These are phyloP conservation scores for Paecilomyces niveus DNA, from an alignment of 2,329 filamentous ascomycete species.

Conservation along the genomic window DNA sequence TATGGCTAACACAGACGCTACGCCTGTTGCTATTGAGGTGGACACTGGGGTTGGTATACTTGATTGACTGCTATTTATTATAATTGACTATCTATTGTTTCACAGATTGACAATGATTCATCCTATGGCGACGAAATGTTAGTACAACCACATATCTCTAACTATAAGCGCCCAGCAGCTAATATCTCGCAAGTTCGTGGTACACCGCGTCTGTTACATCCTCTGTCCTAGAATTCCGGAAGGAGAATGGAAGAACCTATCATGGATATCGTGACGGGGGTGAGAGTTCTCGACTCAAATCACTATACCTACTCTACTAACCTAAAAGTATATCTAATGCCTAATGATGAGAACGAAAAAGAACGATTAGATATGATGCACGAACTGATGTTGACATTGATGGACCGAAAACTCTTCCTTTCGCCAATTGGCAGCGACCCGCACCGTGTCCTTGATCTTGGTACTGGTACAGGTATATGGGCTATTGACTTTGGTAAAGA, in stretches of 20 bases:
- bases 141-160: too few species aligned
- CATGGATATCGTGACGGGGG: constrained; percentile 18
- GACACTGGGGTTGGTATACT: too few species aligned
- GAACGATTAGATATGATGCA: constrained; percentile 4
- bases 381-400: not conserved
- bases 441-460: constrained; percentile 3
- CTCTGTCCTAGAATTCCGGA: constrained; percentile 9
- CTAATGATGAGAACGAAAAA: constrained; percentile 1
- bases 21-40: too few species aligned
- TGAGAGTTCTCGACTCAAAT: not conserved
- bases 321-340: constrained; percentile 5
- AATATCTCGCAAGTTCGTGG: not conserved
- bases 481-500: constrained; percentile 2
- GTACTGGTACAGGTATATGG: constrained; percentile 4
- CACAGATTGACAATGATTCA: too few species aligned
- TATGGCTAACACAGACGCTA: too few species aligned
- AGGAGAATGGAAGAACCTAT: constrained; percentile 28
- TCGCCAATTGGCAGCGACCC: not conserved
- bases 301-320: not conserved
- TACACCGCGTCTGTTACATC: constrained; percentile 1
- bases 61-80: too few species aligned
- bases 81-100: too few species aligned
- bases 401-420: constrained; percentile 1
- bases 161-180: not conserved
- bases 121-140: too few species aligned